A percentile compares a stretch with the other conserved stretches of the same genome.
Evolutionary conservation across 371 early-diverging fungal species (phyloP).

Genomic region (Mortierella sp.): DNA sequence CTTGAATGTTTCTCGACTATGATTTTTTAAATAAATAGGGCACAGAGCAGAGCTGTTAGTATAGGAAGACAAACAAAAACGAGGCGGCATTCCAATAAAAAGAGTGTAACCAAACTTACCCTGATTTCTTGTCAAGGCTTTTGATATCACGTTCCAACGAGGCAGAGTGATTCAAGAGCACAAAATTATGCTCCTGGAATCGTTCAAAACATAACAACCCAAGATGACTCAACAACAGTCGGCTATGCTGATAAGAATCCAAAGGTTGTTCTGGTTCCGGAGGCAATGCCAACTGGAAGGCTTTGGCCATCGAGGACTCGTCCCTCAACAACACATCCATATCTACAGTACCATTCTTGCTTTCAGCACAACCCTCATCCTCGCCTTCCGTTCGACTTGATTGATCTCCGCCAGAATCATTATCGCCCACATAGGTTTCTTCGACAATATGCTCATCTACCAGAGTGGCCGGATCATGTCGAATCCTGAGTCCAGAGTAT

Average conservation of each 20-base stretch:
- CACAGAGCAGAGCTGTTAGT: neutral
- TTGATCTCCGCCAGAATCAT: neutral
- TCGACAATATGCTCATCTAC: neutral
- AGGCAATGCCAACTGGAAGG: slow-evolving; percentile 64
- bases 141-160: slow-evolving; percentile 78
- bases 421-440: neutral
- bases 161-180: slow-evolving; percentile 73
- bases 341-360: no score
- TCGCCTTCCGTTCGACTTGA: slow-evolving; percentile 1
- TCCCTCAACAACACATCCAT: slow-evolving; percentile 25
- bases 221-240: slow-evolving; percentile 77
- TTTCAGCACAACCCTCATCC: slow-evolving; percentile 22
- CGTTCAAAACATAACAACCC: slow-evolving; percentile 79
- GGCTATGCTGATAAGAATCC: slow-evolving; percentile 71
- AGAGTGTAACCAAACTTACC: slow-evolving; percentile 56
- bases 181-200: slow-evolving; percentile 76
- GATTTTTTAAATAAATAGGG: neutral
- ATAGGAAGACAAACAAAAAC: neutral
- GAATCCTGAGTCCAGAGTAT: no score
- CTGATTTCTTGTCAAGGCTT: slow-evolving; percentile 80
- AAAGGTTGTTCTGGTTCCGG: slow-evolving; percentile 64
- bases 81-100: no score
- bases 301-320: slow-evolving; percentile 65
- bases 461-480: no score
- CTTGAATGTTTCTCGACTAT: slow-evolving; percentile 86